Base-by-base conservation (phyloP, 352 stramenopile species). In the Aphanomyces stellatus region DNA sequence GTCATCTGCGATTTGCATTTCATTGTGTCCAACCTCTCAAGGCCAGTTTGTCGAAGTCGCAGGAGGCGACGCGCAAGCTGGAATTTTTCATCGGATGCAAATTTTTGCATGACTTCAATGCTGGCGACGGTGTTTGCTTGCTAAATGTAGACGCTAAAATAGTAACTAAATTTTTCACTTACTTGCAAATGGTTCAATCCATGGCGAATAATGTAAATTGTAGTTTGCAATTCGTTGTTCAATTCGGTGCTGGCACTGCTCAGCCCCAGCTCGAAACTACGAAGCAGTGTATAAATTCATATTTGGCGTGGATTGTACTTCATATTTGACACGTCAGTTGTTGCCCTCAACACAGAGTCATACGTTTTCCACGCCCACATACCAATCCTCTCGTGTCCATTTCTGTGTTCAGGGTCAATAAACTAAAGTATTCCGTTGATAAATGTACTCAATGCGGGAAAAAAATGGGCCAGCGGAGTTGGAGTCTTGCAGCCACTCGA, bases 161-260 rank as follows among this genome's bases (percentile, higher is more conserved):
- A 53, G 46, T 53, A 3, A 8, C n/a, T n/a, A n/a, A n/a, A n/a
- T n/a, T 19, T 46, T 11, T 11, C 33, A 53, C 72, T 22, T 77
- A 91, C 82, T 77, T 79, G 83, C 24, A 91, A 72, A 53, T 91
- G 82, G 37, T 87, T 88, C 60, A 76, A 78, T n/a, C 79, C 75
- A 57, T 91, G 81, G 48, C 82, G 82, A 43, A 90, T 82, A 24
- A 91, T 91, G 59, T 91, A 91, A 35, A 89, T 74, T 22, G 82
- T 71, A 6, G 37, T 30, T 8, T 28, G 60, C 15, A 43, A 10
- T 42, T 67, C 15, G 22, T 60, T n/a, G 22, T 59, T 4, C 40
- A 69, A 71, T 25, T 71, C 75, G 15, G 73, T 71, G 51, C 76
- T 77, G 35, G 53, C 66, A 3, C 74, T 69, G 27, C 70, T 75